phyloP scores from a whole-genome alignment of 202 grass and related monocot genomes.

The Setaria italica region DNA sequence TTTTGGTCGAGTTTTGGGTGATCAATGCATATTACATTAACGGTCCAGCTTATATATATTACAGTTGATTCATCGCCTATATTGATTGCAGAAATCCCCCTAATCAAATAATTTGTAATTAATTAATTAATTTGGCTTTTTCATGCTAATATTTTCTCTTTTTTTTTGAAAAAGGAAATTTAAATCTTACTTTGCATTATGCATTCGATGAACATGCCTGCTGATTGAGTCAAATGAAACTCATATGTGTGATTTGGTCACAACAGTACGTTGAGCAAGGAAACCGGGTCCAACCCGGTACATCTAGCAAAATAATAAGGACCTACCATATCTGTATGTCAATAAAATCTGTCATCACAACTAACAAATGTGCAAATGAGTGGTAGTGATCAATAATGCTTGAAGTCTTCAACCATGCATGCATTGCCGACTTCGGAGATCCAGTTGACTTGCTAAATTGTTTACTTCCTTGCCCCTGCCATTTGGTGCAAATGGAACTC shows the following conservation, averaged over 20 bases:
- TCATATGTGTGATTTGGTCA: background rate
- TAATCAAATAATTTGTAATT: background rate
- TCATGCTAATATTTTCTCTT: background rate
- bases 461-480: background rate
- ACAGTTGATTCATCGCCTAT: too few species aligned
- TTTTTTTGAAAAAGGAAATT: background rate
- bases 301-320: background rate
- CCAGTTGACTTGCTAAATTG: constrained; percentile 31
- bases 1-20: background rate
- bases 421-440: constrained; percentile 28
- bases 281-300: background rate
- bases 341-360: background rate
- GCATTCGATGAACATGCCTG: background rate
- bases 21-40: background rate
- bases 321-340: background rate
- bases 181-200: background rate
- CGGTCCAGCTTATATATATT: too few species aligned
- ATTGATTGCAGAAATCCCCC: too few species aligned
- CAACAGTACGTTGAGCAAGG: background rate
- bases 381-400: constrained; percentile 38
- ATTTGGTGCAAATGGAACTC: constrained; percentile 22
- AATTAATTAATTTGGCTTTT: too few species aligned
- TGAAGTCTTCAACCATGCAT: constrained; percentile 13
- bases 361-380: background rate
- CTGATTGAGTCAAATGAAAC: background rate